These are phyloP conservation scores for Gyrodon lividus DNA, from an alignment of 768 basidiomycete genomes.

Conservation along the genomic window DNA sequence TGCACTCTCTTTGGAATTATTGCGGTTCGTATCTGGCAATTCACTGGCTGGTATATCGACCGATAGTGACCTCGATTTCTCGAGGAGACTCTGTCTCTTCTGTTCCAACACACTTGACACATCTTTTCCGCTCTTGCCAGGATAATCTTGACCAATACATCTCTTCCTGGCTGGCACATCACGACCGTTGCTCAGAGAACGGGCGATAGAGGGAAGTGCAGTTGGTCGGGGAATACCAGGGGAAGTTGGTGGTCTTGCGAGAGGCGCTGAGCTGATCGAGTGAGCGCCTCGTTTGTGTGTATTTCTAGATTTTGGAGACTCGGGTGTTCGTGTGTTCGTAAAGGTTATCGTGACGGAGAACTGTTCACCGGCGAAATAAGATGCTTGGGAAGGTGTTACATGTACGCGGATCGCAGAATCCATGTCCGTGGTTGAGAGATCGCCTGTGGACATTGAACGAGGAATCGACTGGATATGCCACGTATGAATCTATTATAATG, in stretches of 20 bases:
- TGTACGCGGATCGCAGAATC: conserved; percentile 64
- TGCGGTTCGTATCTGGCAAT: conserved; percentile 27
- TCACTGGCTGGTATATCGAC: conserved; percentile 59
- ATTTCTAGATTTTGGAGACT: conserved; percentile 34
- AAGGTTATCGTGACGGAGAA: conserved; percentile 86
- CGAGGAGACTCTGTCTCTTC: conserved; percentile 49
- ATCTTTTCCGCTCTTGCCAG: conserved; percentile 32
- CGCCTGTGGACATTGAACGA: conserved; percentile 19
- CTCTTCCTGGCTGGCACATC: conserved; percentile 46
- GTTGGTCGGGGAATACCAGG: conserved; percentile 57
- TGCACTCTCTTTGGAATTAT: conserved; percentile 4
- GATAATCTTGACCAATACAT: conserved; percentile 48
- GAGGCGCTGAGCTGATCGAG: conserved; percentile 79
- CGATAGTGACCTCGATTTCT: conserved; percentile 58
- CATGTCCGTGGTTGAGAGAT: conserved; percentile 13
- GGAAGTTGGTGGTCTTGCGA: conserved; percentile 80
- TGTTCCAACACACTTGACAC: conserved; percentile 53
- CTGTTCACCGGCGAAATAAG: conserved; percentile 90
- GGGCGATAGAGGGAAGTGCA: conserved; percentile 25
- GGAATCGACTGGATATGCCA: not conserved
- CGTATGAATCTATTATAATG: conserved; percentile 1
- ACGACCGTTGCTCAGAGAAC: conserved; percentile 22
- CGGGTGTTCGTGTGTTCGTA: conserved; percentile 70
- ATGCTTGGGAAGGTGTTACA: conserved; percentile 78
- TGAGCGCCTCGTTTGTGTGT: conserved; percentile 72